Percentiles rank a stretch among this genome's conserved stretches.
phyloP scores from a whole-genome alignment of 108 stramenopile species.

The Conticribra guillardii region DNA sequence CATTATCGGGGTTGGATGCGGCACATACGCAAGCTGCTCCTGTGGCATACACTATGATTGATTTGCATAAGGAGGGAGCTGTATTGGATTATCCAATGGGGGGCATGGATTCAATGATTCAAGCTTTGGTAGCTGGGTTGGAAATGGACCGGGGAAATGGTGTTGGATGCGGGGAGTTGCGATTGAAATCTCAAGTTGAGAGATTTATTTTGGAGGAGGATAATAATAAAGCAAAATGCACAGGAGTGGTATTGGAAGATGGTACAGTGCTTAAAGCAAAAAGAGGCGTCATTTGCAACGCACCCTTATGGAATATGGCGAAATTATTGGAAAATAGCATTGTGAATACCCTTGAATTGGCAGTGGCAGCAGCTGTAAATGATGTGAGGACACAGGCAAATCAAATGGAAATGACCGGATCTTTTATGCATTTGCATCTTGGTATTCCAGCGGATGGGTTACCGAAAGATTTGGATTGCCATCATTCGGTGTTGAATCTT shows the following conservation, averaged over 20 bases:
- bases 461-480: conserved; percentile 74
- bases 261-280: conserved; percentile 66
- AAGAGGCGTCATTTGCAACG: conserved; percentile 87
- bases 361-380: conserved; percentile 42
- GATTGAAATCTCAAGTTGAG: conserved; percentile 60
- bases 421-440: conserved; percentile 92
- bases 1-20: conserved; percentile 83
- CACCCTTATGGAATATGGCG: conserved; percentile 85
- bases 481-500: conserved; percentile 84
- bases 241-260: conserved; percentile 68
- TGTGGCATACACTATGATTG: conserved; percentile 92
- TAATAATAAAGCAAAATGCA: conserved; percentile 52
- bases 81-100: conserved; percentile 87
- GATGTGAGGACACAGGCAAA: conserved; percentile 60
- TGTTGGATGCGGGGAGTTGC: conserved; percentile 41
- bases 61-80: conserved; percentile 74
- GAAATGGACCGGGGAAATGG: conserved; percentile 51
- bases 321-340: conserved; percentile 68
- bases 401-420: conserved; percentile 72
- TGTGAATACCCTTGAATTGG: conserved; percentile 15
- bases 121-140: conserved; percentile 80
- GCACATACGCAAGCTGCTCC: conserved; percentile 89
- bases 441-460: conserved; percentile 82
- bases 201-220: conserved; percentile 66
- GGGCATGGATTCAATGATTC: conserved; percentile 84